Evolutionary conservation across 371 early-diverging fungal species (phyloP), one percentile per base, ranked within the genome.

Genomic region (Funneliformis caledonium): DNA sequence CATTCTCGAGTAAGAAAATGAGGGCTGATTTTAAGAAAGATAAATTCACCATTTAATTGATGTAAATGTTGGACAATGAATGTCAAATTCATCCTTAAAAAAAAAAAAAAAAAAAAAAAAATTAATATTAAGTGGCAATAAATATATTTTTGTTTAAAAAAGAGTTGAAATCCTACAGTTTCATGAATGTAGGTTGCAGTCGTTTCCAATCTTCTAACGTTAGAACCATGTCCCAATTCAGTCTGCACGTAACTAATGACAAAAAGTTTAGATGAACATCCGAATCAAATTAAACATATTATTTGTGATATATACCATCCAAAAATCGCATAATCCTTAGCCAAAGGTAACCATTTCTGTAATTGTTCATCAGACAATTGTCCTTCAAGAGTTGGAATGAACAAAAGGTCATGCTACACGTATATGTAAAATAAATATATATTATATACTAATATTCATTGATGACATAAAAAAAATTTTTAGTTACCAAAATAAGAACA

Each of bases 191-290:
- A 92, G 2, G 94, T 95, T 19, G 95, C 94, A 0, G 94, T 94
- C 1, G 96, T 96, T 83, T 95, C 95, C 33, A 96, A 88, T 1
- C 92, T 91, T 73, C 89, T 86, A 47, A 95, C 86, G 75, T 93
- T 93, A 26, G 93, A 93, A 16, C 83, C 80, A 76, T 83, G 80
- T 1, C 83, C 83, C 42, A 83, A 59, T 47, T 87, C 88, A 1
- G 88, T 88, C 73, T 86, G 79, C 14, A 12, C 22, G 12, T 52
- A 69, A 52, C 52, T 42, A 52, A 72, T 10, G 22, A 48, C 19
- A 70, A 48, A 19, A 68, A 43, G 43, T 42, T 69, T 42, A 68
- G 2, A 68, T 5, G 42, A 1, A 42, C 7, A 10, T 14, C 12
- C 7, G 16, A 14, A 45, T 37, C 1, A 42, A 45, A 33, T 31